These are phyloP conservation scores for Cyberlindnera samutprakarnensis DNA, from an alignment of 805 yeast genomes.

Conservation along the genomic window DNA sequence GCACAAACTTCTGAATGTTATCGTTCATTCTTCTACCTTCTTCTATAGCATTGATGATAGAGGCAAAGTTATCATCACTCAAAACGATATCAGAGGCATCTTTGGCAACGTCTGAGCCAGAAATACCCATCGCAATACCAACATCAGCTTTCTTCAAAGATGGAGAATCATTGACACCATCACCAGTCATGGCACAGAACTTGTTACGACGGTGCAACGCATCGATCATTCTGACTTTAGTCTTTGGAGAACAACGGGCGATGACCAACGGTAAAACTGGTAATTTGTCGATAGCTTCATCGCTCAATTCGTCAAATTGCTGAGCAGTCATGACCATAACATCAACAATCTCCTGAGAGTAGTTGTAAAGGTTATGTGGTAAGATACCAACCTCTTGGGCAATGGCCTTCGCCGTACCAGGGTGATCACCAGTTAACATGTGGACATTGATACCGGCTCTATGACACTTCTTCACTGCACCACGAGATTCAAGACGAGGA, in stretches of 20 bases:
- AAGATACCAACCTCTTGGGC: slow-evolving; percentile 77
- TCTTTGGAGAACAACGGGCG: slow-evolving; percentile 79
- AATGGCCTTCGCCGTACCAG: slow-evolving; percentile 71
- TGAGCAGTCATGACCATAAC: slow-evolving; percentile 72
- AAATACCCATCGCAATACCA: slow-evolving; percentile 79
- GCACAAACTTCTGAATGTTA: slow-evolving; percentile 70
- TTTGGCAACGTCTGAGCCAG: slow-evolving; percentile 81
- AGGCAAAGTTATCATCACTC: slow-evolving; percentile 72
- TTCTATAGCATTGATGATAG: slow-evolving; percentile 69
- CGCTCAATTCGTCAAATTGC: slow-evolving; percentile 58
- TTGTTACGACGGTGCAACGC: slow-evolving; percentile 58
- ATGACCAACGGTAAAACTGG: slow-evolving; percentile 71
- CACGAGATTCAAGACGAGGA: slow-evolving; percentile 63
- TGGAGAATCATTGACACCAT: slow-evolving; percentile 80
- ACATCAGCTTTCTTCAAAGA: slow-evolving; percentile 70
- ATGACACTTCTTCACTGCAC: slow-evolving; percentile 59
- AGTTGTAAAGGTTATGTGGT: slow-evolving; percentile 52
- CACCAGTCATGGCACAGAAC: slow-evolving; percentile 78
- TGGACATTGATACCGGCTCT: slow-evolving; percentile 72
- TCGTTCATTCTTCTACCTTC: slow-evolving; percentile 78
- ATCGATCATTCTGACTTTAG: slow-evolving; percentile 75
- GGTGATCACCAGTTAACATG: slow-evolving; percentile 80
- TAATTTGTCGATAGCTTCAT: slow-evolving; percentile 50
- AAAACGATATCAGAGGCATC: slow-evolving; percentile 74
- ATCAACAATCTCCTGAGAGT: slow-evolving; percentile 46